A percentile compares a stretch with the other conserved stretches of the same genome.
These are phyloP conservation scores for Epicoccum sorghinum DNA, from an alignment of 2,329 filamentous ascomycete species.

Conservation along the genomic window DNA sequence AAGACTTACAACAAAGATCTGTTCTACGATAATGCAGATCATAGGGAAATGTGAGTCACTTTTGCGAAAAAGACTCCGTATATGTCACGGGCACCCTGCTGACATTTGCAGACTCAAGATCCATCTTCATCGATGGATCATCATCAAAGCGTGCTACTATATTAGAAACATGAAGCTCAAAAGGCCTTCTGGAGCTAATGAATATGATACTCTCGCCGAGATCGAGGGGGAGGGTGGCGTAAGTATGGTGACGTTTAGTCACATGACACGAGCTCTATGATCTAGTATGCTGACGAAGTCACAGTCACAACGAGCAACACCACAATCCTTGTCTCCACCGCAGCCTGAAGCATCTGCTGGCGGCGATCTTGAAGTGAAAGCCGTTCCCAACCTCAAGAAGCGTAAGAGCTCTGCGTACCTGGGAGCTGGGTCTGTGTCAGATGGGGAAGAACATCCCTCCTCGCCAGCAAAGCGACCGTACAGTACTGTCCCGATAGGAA, in stretches of 20 bases:
- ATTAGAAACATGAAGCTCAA: slow-evolving; percentile 48
- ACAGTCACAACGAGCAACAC: slow-evolving; percentile 41
- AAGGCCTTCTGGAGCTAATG: slow-evolving; percentile 37
- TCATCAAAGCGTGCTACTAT: slow-evolving; percentile 49
- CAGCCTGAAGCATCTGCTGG: slow-evolving; percentile 26
- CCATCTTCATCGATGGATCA: slow-evolving; percentile 47
- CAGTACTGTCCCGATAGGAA: slow-evolving; percentile 33
- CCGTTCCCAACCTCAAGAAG: slow-evolving; percentile 33
- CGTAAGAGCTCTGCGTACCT: slow-evolving; percentile 42
- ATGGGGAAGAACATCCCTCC: slow-evolving; percentile 35
- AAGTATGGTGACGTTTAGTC: slow-evolving; percentile 19
- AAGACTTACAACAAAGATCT: slow-evolving; percentile 45
- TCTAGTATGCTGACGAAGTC: slow-evolving; percentile 20
- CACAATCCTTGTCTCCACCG: slow-evolving; percentile 36
- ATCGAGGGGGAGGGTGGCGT: slow-evolving; percentile 35
- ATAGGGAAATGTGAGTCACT: slow-evolving; percentile 39
- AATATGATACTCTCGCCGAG: slow-evolving; percentile 40
- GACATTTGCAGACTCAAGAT: slow-evolving; percentile 37
- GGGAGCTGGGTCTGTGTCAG: slow-evolving; percentile 28
- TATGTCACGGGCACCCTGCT: not conserved
- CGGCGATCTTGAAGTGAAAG: slow-evolving; percentile 31
- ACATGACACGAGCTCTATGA: slow-evolving; percentile 4
- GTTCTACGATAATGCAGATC: slow-evolving; percentile 40
- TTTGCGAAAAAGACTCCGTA: not conserved
- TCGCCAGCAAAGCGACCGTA: slow-evolving; percentile 39